These are phyloP conservation scores for Macaranga tanarius DNA, from an alignment of 441 rosid species.

Conservation along the genomic window DNA sequence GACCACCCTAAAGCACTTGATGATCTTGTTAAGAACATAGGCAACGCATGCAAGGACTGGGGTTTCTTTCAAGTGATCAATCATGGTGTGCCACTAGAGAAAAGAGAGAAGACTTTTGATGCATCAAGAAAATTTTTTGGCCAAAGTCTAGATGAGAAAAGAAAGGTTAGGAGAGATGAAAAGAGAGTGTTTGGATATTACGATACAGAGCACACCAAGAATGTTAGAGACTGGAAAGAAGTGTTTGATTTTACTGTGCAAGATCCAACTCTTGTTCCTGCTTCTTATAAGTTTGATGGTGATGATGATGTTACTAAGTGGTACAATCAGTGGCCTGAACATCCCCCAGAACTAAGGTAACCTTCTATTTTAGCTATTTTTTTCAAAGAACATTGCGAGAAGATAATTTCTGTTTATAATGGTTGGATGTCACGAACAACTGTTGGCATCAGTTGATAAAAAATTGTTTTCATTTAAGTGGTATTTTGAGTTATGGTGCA, in stretches of 20 bases:
- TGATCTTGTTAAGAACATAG: constrained; percentile 33
- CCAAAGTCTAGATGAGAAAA: constrained; percentile 50
- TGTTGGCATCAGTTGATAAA: too few relatives aligned
- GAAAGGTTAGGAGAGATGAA: constrained; percentile 46
- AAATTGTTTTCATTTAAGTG: too few relatives aligned
- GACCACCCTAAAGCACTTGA: constrained; percentile 13
- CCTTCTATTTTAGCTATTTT: too few relatives aligned
- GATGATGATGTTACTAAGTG: constrained; percentile 35
- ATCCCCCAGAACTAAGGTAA: constrained; percentile 55
- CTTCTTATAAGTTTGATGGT: constrained; percentile 44
- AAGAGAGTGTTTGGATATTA: constrained; percentile 46
- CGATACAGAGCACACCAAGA: constrained; percentile 70
- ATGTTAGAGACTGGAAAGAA: constrained; percentile 85
- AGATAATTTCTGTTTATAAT: too few relatives aligned
- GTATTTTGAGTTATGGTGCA: too few relatives aligned
- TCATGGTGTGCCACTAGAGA: constrained; percentile 54
- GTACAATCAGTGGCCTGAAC: constrained; percentile 60
- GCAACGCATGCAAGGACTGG: constrained; percentile 63
- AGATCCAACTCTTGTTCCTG: constrained; percentile 45
- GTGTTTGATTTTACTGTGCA: constrained; percentile 49
- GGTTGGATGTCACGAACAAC: too few relatives aligned
- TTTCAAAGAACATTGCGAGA: too few relatives aligned
- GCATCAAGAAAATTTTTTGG: constrained; percentile 45
- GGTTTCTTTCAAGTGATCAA: constrained; percentile 68
- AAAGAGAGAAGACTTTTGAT: constrained; percentile 33